Percentiles rank a stretch among this genome's conserved stretches.
These are phyloP conservation scores for Epichloe bromicola DNA, from an alignment of 2,329 filamentous ascomycete species.

Conservation along the genomic window DNA sequence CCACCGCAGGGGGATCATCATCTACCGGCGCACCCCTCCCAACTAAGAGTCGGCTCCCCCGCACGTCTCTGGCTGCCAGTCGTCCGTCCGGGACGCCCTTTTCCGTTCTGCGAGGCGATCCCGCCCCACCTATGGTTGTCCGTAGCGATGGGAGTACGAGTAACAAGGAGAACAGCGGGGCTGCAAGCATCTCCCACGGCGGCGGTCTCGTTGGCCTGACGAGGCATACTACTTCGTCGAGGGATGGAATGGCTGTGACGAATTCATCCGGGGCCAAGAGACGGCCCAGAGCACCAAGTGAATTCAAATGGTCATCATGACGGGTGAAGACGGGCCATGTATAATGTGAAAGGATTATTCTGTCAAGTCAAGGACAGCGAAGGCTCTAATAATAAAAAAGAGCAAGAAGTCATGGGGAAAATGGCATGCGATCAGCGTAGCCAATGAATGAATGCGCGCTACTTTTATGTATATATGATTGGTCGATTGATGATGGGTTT, in stretches of 20 bases:
- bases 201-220: neutral
- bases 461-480: neutral
- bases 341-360: neutral
- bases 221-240: neutral
- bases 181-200: neutral
- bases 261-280: slow-evolving; percentile 12
- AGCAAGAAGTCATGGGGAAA: neutral
- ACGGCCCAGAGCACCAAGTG: slow-evolving; percentile 13
- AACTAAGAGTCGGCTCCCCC: slow-evolving; percentile 26
- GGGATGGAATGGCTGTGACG: slow-evolving; percentile 4
- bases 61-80: slow-evolving; percentile 22
- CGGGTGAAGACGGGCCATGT: slow-evolving; percentile 5
- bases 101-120: slow-evolving; percentile 7
- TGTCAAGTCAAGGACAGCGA: neutral
- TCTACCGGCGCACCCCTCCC: neutral
- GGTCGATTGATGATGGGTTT: too few species aligned
- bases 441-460: neutral
- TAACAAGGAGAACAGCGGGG: slow-evolving; percentile 24
- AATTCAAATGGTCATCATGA: slow-evolving; percentile 13
- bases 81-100: slow-evolving; percentile 11
- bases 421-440: too few species aligned
- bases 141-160: slow-evolving; percentile 27
- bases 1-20: slow-evolving; percentile 2
- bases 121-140: slow-evolving; percentile 17
- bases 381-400: neutral